Base-by-base conservation (phyloP, 495 filamentous ascomycete genomes). In the Monascus purpureus region DNA sequence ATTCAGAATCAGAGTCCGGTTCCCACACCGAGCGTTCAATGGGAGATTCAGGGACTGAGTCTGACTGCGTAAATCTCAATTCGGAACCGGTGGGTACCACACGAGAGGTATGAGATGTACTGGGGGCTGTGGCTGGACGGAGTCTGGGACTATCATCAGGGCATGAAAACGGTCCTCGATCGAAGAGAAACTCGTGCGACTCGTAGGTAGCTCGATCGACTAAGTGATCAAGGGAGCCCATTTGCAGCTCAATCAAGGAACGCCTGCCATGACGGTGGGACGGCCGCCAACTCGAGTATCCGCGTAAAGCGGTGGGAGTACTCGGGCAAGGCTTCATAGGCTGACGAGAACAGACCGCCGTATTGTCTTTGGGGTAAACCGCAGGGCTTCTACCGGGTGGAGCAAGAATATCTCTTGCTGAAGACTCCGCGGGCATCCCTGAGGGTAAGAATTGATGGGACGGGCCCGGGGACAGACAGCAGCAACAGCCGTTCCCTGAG, bases 1-100 rank as follows among this genome's bases (percentile, higher is more conserved):
- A 58, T 32, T 61, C 61, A 9, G 37, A 52, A 11, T 65, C 61
- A 0, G 61, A 65, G 31, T 65, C 61, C 0, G 61, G 63, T 29
- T 65, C 61, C 61, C 61, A 65, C 0, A 65, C 56, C 0, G 61
- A 65, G 17, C 62, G 61, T 32, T 65, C 61, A 12, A 47, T 47
- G 37, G 52, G 42, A 11, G 45, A 45, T 12, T 55, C 67, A 41
- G 48, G 66, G 14, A 54, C 57, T 30, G 47, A 69, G 9, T 46
- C 68, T 13, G 46, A 69, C 6, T 49, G 63, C 29, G 42, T 43
- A 32, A 53, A 61, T 47, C 47, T 59, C 31, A 16, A 45, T 29
- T 41, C 59, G 35, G 45, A 61, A 41, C 35, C 55, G 18, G 50
- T 65, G 38, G 45, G 44, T 16, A n/a, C n/a, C n/a, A n/a, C n/a